Percentiles rank a stretch among this genome's conserved stretches.
Conservation (phyloP, 371 early-diverging fungal species). For the Chytridium lagenaria region DNA sequence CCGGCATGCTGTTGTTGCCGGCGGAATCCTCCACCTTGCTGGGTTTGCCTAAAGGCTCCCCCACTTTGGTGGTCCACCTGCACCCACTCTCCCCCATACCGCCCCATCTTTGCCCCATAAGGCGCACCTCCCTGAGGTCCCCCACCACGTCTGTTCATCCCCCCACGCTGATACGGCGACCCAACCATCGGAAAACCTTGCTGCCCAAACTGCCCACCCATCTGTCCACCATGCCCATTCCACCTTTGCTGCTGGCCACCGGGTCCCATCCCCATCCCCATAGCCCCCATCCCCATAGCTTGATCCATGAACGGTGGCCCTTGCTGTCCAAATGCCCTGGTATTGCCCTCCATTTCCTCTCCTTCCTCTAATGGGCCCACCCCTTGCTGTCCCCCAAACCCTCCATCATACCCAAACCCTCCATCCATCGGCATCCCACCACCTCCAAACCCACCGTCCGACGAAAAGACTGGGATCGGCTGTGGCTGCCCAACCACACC, state of each 20-base stretch:
- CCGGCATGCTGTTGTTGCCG: too few species aligned
- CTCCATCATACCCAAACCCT: neutral
- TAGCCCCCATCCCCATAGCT: neutral
- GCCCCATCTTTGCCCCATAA: too few species aligned
- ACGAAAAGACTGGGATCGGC: neutral
- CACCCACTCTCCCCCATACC: neutral
- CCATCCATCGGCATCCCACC: neutral
- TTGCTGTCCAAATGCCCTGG: neutral
- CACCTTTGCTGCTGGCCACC: neutral
- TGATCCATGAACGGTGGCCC: neutral
- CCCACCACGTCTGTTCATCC: too few species aligned
- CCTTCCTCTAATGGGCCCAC: neutral
- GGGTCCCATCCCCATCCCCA: conserved; percentile 12
- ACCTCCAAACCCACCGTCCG: neutral
- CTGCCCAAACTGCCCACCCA: neutral
- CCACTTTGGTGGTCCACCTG: neutral
- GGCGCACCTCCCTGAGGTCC: too few species aligned
- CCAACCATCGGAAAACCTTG: neutral
- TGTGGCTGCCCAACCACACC: neutral
- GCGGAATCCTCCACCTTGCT: neutral
- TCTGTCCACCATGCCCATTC: neutral
- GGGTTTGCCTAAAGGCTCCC: neutral
- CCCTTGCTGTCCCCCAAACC: conserved; percentile 7
- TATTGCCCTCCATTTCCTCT: neutral
- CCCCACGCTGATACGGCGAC: neutral